A percentile compares a stretch with the other conserved stretches of the same genome.
Conservation (phyloP, 2,329 filamentous ascomycete species). For the Tolypocladium guangdongense region DNA sequence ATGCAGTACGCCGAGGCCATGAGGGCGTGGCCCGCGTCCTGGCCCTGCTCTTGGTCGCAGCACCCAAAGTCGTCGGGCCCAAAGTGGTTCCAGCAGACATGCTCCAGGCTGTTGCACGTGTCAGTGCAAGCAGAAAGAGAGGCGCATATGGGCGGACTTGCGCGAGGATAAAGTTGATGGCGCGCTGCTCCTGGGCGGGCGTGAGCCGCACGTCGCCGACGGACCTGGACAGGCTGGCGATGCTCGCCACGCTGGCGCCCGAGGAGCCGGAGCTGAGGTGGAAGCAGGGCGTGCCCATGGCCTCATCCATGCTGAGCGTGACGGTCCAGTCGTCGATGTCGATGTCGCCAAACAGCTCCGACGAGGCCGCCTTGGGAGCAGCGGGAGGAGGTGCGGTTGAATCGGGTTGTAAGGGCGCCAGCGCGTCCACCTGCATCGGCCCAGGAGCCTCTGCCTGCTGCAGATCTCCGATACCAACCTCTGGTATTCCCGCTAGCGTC, state of each 20-base stretch:
- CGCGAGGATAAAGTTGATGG: constrained; percentile 44
- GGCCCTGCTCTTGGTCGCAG: constrained; percentile 18
- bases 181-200: constrained; percentile 30
- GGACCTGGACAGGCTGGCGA: constrained; percentile 8
- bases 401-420: not conserved
- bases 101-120: constrained; percentile 30
- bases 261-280: constrained; percentile 23
- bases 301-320: constrained; percentile 29
- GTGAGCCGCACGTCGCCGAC: constrained; percentile 17
- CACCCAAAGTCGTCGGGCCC: constrained; percentile 26
- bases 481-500: not conserved
- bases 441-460: not conserved
- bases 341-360: constrained; percentile 21
- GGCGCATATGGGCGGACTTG: constrained; percentile 18
- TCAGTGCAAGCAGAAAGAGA: not conserved
- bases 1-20: constrained; percentile 34
- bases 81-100: constrained; percentile 42
- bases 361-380: not conserved
- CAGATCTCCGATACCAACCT: not conserved
- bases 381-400: not conserved
- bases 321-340: constrained; percentile 27
- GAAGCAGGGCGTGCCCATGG: constrained; percentile 31
- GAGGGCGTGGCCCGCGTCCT: constrained; percentile 28
- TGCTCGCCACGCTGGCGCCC: constrained; percentile 8
- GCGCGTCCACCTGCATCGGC: not conserved